These are phyloP conservation scores for Paraglomus occultum DNA, from an alignment of 192 early-diverging fungal species.

Conservation along the genomic window DNA sequence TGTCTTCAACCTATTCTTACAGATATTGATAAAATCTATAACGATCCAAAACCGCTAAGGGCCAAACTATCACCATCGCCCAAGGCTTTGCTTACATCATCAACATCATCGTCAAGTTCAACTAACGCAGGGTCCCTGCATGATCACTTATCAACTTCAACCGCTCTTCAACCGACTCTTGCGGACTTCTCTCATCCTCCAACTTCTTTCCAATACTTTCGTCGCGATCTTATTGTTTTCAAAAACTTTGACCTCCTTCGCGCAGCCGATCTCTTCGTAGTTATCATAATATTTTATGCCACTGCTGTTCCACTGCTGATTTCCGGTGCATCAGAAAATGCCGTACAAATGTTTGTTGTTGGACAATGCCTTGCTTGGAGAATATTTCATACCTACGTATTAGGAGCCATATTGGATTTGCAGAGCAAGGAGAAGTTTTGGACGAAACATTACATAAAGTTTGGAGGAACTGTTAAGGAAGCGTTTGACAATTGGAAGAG, in stretches of 20 bases:
- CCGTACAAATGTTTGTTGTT: conserved; percentile 46
- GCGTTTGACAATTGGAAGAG: conserved; percentile 95
- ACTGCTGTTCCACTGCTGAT: conserved; percentile 61
- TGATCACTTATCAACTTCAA: conserved; percentile 7
- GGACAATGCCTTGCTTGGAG: conserved; percentile 86
- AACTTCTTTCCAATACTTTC: conserved; percentile 57
- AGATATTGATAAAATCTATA: conserved; percentile 66
- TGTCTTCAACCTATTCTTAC: background rate
- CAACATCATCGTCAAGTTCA: conserved; percentile 9
- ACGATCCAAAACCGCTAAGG: conserved; percentile 43
- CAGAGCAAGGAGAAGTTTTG: conserved; percentile 83
- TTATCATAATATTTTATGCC: conserved; percentile 74
- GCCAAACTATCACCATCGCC: conserved; percentile 25
- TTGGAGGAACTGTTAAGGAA: conserved; percentile 82
- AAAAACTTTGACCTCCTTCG: conserved; percentile 90
- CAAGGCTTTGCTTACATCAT: too few relatives aligned
- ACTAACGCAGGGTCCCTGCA: background rate
- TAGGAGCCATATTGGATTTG: conserved; percentile 73
- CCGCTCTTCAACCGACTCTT: conserved; percentile 8
- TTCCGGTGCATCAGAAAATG: conserved; percentile 37
- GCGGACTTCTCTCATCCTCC: conserved; percentile 22
- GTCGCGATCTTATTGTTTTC: conserved; percentile 84
- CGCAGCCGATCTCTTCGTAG: conserved; percentile 77
- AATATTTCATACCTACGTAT: conserved; percentile 75
- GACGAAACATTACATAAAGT: conserved; percentile 90